Conservation (phyloP, 495 filamentous ascomycete genomes). For the Xanthoparmelia taractica region DNA sequence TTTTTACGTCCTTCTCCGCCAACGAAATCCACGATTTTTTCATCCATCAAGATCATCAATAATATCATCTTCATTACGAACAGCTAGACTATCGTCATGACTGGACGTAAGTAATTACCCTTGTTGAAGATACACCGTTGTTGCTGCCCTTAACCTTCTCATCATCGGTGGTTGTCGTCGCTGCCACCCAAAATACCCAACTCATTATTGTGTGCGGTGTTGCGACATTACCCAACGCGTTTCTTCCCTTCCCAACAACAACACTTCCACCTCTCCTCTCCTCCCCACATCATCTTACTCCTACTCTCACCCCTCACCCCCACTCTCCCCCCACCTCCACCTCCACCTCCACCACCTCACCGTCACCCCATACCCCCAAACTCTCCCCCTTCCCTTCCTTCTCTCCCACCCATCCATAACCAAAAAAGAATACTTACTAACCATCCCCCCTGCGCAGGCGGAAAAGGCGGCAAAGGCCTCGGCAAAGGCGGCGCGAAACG, state of each 20-base stretch:
- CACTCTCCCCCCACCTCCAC: not conserved
- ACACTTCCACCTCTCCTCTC: too few relatives aligned
- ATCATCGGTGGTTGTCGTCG: constrained; percentile 4
- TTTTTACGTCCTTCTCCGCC: constrained; percentile 10
- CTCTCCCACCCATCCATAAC: not conserved
- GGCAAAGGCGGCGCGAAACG: constrained; percentile 89
- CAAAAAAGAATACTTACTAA: too few relatives aligned
- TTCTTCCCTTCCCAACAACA: not conserved
- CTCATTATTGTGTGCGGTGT: not conserved
- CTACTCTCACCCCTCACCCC: not conserved
- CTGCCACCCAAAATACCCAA: constrained; percentile 10
- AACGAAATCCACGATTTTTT: constrained; percentile 13
- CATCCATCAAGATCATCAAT: constrained; percentile 3
- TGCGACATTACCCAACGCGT: constrained; percentile 1
- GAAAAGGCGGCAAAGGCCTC: constrained; percentile 98
- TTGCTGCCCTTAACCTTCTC: constrained; percentile 26
- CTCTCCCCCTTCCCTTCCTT: not conserved
- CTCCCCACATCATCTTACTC: not conserved
- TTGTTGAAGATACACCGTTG: too few relatives aligned
- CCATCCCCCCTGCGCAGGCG: constrained; percentile 47
- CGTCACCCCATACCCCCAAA: not conserved
- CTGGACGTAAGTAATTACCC: constrained; percentile 79
- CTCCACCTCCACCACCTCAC: not conserved
- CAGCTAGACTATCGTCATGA: constrained; percentile 56
- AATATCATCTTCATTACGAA: not conserved